Evolutionary conservation across 805 yeast species (phyloP), one percentile per base, ranked within the genome.

Genomic region (Saccharomycopsis malanga): DNA sequence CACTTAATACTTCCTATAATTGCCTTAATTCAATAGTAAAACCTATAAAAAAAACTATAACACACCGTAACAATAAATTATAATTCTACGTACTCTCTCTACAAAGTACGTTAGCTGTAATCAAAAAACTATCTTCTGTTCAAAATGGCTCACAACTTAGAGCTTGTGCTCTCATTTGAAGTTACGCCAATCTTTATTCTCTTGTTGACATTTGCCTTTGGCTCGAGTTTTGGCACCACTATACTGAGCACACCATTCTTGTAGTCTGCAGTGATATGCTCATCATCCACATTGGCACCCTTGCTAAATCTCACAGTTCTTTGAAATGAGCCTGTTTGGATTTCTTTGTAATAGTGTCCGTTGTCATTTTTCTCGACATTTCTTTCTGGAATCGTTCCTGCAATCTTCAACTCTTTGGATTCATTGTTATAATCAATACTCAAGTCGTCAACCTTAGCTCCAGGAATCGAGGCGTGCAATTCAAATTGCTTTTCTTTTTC

Each of bases 371-470:
- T 35, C 27, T 48, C 51, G 6, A 39, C 41, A 14, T 24, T 27
- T 5, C 7, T n/a, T 40, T 52, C 46, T 40, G 37, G 45, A 35
- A 45, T 34, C 3, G 36, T 53, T 38, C 71, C 72, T 48, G 66
- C 57, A 43, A 68, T 52, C 15, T 57, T 54, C 48, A 68, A 53
- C 50, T 63, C 65, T 42, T 63, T 62, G n/a, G 62, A 57, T 35
- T 62, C 61, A 49, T 63, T 60, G 56, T 67, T 62, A 53, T 56
- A 67, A 50, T 65, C 68, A 46, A 65, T 60, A 4, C 59, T 56
- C 52, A 62, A 53, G 17, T 64, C 62, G 46, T 57, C 59, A 6
- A 60, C 41, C 4, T 46, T 15, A 21, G 67, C 69, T 17, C 71
- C 71, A 10, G 71, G 66, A 43, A 67, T 53, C 2, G 70, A 61